phyloP scores from a whole-genome alignment of 2,329 filamentous ascomycete genomes.

The Neonectria coccinea region DNA sequence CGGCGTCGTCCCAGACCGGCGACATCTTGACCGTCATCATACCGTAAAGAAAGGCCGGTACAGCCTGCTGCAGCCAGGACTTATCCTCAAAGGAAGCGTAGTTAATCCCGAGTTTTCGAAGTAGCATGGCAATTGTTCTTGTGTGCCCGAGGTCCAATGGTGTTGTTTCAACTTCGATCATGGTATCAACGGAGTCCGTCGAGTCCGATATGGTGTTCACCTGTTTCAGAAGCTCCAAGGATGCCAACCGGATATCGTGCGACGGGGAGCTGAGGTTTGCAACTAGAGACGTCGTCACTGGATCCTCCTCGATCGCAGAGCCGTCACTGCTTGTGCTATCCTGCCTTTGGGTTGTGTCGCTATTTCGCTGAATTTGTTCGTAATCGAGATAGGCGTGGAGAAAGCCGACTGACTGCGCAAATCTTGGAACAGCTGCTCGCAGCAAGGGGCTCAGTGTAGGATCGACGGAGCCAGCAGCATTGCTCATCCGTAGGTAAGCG shows the following conservation, averaged over 20 bases:
- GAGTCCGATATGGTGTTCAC: conserved; percentile 55
- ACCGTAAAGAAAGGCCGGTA: conserved; percentile 89
- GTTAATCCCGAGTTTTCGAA: conserved; percentile 77
- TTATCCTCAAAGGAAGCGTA: conserved; percentile 71
- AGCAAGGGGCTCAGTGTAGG: conserved; percentile 72
- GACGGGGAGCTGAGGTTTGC: conserved; percentile 81
- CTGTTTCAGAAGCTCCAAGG: conserved; percentile 76
- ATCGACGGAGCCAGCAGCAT: conserved; percentile 68
- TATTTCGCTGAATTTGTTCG: conserved; percentile 52
- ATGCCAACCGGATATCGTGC: conserved; percentile 78
- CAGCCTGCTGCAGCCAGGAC: conserved; percentile 75
- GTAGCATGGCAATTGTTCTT: conserved; percentile 83
- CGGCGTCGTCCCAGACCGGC: conserved; percentile 88
- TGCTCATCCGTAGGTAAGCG: conserved; percentile 75
- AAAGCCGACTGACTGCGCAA: conserved; percentile 74
- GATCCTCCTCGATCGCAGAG: conserved; percentile 63
- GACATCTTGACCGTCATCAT: conserved; percentile 87
- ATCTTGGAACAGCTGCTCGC: conserved; percentile 73
- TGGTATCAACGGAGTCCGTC: conserved; percentile 57
- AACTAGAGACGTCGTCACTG: conserved; percentile 73
- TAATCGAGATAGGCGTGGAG: conserved; percentile 72
- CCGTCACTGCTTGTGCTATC: conserved; percentile 57
- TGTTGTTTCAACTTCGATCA: conserved; percentile 84
- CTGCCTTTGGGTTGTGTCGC: conserved; percentile 35
- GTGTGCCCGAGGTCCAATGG: conserved; percentile 81